These are phyloP conservation scores for Gliomastix tumulicola DNA, from an alignment of 2,329 filamentous ascomycete genomes.

Conservation along the genomic window DNA sequence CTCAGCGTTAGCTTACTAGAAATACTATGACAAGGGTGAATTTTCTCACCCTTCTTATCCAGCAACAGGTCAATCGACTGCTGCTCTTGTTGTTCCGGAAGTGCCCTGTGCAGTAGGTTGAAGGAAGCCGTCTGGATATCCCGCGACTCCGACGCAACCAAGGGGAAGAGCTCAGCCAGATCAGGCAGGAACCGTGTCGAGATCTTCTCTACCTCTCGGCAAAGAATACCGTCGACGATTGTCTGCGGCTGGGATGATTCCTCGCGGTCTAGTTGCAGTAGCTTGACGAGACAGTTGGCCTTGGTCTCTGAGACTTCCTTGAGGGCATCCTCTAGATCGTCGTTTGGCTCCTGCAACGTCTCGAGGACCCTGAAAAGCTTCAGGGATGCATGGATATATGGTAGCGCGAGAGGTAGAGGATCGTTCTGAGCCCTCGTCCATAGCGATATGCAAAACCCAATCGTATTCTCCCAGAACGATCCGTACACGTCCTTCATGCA, in stretches of 20 bases:
- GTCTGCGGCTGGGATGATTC: constrained; percentile 56
- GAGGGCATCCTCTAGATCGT: constrained; percentile 75
- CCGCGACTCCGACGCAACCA: constrained; percentile 69
- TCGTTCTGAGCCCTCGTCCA: constrained; percentile 45
- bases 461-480: constrained; percentile 68
- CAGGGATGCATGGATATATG: constrained; percentile 65
- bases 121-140: constrained; percentile 77
- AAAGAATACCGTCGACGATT: constrained; percentile 69
- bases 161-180: constrained; percentile 61
- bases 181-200: constrained; percentile 56
- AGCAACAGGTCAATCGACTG: constrained; percentile 71
- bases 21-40: neutral
- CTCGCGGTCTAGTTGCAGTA: constrained; percentile 49
- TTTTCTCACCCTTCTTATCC: constrained; percentile 50
- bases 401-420: constrained; percentile 39
- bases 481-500: constrained; percentile 79
- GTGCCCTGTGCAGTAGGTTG: constrained; percentile 69
- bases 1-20: constrained; percentile 9
- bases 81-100: constrained; percentile 73
- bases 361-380: constrained; percentile 61
- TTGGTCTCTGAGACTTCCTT: constrained; percentile 50
- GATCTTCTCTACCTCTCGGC: constrained; percentile 59
- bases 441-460: constrained; percentile 50
- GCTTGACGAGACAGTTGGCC: constrained; percentile 49
- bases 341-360: constrained; percentile 66